phyloP scores from a whole-genome alignment of 441 rosid genomes.

The Pelargonium myrrhifolium region DNA sequence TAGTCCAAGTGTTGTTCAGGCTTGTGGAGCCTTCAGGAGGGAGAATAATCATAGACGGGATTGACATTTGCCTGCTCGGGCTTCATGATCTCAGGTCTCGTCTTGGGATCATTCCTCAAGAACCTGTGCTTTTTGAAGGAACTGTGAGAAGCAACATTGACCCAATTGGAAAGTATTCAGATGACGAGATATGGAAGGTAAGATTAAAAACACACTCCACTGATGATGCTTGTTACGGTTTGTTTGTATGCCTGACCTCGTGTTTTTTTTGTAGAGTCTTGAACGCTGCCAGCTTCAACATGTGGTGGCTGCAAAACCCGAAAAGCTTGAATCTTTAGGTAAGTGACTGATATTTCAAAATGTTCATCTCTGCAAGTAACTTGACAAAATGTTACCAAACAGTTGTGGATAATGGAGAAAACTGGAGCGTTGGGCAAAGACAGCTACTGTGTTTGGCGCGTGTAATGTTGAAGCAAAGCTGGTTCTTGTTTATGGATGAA shows the following conservation, averaged over 20 bases:
- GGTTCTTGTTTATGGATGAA: slow-evolving; percentile 78
- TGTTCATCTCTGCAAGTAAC: too few species aligned
- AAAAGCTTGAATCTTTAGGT: slow-evolving; percentile 80
- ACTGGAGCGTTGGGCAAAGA: slow-evolving; percentile 97
- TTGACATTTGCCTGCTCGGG: slow-evolving; percentile 72
- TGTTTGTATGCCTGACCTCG: too few species aligned
- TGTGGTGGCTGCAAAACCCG: slow-evolving; percentile 61
- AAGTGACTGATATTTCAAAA: slow-evolving; percentile 2
- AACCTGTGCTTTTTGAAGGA: slow-evolving; percentile 85
- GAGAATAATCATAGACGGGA: slow-evolving; percentile 63
- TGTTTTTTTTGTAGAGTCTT: slow-evolving; percentile 69
- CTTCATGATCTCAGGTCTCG: slow-evolving; percentile 80
- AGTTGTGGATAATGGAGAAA: slow-evolving; percentile 88
- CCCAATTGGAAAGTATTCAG: slow-evolving; percentile 62
- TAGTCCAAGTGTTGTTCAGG: slow-evolving; percentile 76
- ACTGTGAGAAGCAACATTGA: slow-evolving; percentile 89
- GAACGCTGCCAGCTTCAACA: slow-evolving; percentile 93
- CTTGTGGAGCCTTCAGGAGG: slow-evolving; percentile 85
- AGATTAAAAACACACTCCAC: not conserved
- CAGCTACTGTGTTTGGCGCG: slow-evolving; percentile 86
- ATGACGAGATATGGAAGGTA: slow-evolving; percentile 95
- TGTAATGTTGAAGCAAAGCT: slow-evolving; percentile 72
- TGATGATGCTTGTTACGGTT: not conserved
- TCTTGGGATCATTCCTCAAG: slow-evolving; percentile 88
- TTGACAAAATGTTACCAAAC: not conserved